Conservation (phyloP, 371 early-diverging fungal genomes). For the Zychaea mexicana region DNA sequence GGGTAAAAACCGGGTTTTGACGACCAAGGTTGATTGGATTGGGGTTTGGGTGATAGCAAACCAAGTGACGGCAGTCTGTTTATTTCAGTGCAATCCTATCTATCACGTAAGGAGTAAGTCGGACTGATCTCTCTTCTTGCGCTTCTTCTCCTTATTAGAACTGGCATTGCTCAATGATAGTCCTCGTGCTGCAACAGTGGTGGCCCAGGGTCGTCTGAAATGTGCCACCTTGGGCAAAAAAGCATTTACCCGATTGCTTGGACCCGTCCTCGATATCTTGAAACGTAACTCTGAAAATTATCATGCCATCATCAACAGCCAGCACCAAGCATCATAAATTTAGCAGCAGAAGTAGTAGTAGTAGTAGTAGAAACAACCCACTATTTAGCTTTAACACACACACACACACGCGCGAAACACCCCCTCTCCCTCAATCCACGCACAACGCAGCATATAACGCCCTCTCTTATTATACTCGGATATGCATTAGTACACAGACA, state of each 20-base stretch:
- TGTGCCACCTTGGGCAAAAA: constrained; percentile 90
- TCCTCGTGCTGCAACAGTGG: constrained; percentile 91
- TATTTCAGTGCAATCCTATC: too few species aligned
- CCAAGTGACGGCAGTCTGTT: too few species aligned
- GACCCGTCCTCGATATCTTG: constrained; percentile 91
- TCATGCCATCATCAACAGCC: constrained; percentile 26
- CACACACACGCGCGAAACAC: too few species aligned
- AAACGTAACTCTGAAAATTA: constrained; percentile 90
- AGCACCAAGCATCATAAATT: constrained; percentile 11
- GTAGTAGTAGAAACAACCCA: not conserved
- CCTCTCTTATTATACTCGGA: not conserved
- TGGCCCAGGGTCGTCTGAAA: constrained; percentile 86
- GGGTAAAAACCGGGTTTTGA: not conserved
- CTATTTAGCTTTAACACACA: not conserved
- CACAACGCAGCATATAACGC: not conserved
- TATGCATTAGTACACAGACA: not conserved
- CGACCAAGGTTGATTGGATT: not conserved
- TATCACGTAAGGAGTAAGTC: too few species aligned
- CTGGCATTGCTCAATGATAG: constrained; percentile 89
- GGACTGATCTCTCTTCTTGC: not conserved
- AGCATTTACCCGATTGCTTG: constrained; percentile 91
- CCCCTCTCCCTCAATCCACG: not conserved
- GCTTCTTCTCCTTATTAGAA: constrained; percentile 45
- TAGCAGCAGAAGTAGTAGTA: too few species aligned
- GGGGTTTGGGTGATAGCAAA: too few species aligned